phyloP scores from a whole-genome alignment of 768 basidiomycete genomes.

The Tulasnella sp. region DNA sequence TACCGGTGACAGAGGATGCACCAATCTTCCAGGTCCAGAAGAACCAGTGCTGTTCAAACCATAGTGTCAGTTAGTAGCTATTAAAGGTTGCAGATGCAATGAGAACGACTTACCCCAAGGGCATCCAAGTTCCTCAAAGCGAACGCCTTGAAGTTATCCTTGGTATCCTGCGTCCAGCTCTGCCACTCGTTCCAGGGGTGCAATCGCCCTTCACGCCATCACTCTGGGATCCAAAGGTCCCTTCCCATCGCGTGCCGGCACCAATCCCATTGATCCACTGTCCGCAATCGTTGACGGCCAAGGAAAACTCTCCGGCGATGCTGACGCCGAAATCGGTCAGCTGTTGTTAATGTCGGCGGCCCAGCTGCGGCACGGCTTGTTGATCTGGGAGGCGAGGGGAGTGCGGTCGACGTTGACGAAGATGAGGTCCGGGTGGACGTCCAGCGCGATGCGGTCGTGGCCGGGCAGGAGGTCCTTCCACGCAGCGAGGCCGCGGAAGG shows the following conservation, averaged over 20 bases:
- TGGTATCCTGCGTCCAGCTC: constrained; percentile 49
- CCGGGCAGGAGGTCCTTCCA: constrained; percentile 69
- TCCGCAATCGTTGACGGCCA: constrained; percentile 24
- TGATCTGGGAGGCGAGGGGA: constrained; percentile 47
- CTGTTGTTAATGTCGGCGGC: constrained; percentile 58
- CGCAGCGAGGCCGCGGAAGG: constrained; percentile 48
- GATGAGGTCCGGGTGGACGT: constrained; percentile 80
- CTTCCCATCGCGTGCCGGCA: constrained; percentile 76
- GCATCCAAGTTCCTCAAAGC: constrained; percentile 87
- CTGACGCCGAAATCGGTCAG: constrained; percentile 66
- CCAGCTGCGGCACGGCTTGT: constrained; percentile 65
- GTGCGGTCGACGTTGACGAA: constrained; percentile 50
- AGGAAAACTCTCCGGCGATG: constrained; percentile 66
- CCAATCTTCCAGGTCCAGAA: constrained; percentile 99
- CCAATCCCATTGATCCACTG: constrained; percentile 32
- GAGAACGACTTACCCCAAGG: constrained; percentile 45
- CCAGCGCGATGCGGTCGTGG: constrained; percentile 71
- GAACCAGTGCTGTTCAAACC: constrained; percentile 93
- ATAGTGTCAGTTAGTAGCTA: too few relatives aligned
- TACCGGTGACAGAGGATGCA: constrained; percentile 58
- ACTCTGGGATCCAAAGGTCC: constrained; percentile 40
- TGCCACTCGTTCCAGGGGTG: constrained; percentile 61
- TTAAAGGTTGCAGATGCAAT: not conserved
- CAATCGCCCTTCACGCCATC: constrained; percentile 38
- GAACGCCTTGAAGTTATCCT: constrained; percentile 54